A percentile compares a stretch with the other conserved stretches of the same genome.
Evolutionary conservation across 768 basidiomycete genomes (phyloP).

Genomic region (Leccinum aurantiacum): DNA sequence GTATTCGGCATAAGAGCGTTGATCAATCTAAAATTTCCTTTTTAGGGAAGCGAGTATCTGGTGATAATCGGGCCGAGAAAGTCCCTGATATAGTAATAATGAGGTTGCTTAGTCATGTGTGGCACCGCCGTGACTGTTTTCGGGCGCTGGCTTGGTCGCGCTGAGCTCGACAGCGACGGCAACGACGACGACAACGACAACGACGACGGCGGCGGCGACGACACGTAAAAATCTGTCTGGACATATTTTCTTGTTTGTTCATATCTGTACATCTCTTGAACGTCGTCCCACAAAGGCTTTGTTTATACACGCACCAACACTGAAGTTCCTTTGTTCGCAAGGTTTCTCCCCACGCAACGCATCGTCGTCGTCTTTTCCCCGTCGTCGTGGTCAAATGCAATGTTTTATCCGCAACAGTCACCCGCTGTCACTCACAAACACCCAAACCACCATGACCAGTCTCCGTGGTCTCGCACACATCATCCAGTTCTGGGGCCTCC

Average conservation of each 20-base stretch:
- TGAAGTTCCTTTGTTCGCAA: constrained; percentile 10
- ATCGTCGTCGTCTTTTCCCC: constrained; percentile 6
- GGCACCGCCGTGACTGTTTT: constrained; percentile 22
- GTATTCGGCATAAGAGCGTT: constrained; percentile 2
- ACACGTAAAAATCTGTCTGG: constrained; percentile 15
- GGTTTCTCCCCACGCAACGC: constrained; percentile 9
- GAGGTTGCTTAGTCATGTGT: constrained; percentile 20
- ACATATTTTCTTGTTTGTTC: constrained; percentile 21
- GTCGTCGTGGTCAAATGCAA: constrained; percentile 43
- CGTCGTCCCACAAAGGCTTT: not conserved
- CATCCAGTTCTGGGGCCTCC: constrained; percentile 52
- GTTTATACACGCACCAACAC: constrained; percentile 3
- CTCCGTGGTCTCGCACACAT: constrained; percentile 67
- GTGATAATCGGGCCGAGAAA: constrained; percentile 13
- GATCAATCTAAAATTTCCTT: constrained; percentile 15
- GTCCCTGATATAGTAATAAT: constrained; percentile 13
- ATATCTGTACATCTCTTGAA: constrained; percentile 17
- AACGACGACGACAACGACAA: constrained; percentile 11
- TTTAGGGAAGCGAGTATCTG: constrained; percentile 4
- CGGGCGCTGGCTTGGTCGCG: constrained; percentile 26
- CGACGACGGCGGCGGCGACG: constrained; percentile 14
- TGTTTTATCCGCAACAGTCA: constrained; percentile 86
- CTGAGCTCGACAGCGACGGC: constrained; percentile 22
- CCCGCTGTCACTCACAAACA: constrained; percentile 79
- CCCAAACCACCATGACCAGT: constrained; percentile 72